Conservation (phyloP, 306 rosid species). For the Ormosia emarginata region DNA sequence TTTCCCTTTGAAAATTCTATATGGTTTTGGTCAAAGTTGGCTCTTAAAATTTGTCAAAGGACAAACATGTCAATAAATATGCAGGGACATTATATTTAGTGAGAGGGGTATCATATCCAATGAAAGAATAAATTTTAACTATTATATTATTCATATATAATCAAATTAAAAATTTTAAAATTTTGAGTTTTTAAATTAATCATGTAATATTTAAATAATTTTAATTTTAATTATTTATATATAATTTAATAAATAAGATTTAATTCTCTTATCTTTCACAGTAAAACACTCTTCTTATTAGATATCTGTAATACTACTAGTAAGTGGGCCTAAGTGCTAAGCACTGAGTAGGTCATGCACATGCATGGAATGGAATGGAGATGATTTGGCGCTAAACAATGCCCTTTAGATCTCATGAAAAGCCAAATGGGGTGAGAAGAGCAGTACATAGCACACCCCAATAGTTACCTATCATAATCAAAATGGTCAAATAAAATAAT, state of each 20-base stretch:
- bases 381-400: neutral
- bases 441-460: neutral
- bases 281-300: too few species aligned
- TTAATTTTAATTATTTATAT: too few species aligned
- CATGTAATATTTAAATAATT: too few species aligned
- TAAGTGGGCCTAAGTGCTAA: constrained; percentile 7
- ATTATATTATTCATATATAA: too few species aligned
- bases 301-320: neutral
- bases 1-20: neutral
- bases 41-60: neutral
- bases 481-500: constrained; percentile 30
- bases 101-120: too few species aligned
- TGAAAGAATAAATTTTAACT: too few species aligned
- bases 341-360: constrained; percentile 28
- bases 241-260: too few species aligned
- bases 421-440: constrained; percentile 8
- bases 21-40: neutral
- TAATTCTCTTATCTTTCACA: too few species aligned
- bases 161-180: too few species aligned
- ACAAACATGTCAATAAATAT: neutral
- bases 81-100: neutral
- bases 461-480: constrained; percentile 25
- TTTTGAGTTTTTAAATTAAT: too few species aligned
- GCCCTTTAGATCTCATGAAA: constrained; percentile 16
- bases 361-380: constrained; percentile 19